Evolutionary conservation across 139 green algal species (phyloP).

Genomic region (Coelastrella sp.): DNA sequence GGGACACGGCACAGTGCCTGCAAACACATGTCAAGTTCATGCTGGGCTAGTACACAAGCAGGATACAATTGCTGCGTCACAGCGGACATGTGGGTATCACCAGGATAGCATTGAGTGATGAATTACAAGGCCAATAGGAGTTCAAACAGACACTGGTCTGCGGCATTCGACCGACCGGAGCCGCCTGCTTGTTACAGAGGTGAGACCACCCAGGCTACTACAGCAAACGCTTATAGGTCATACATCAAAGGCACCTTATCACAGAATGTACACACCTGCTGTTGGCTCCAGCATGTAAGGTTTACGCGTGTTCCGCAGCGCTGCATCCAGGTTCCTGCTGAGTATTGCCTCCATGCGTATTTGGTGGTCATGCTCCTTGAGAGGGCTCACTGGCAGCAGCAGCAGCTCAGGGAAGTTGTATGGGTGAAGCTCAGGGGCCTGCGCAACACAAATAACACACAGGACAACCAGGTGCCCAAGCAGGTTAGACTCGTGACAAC

Average conservation of each 20-base stretch:
- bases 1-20: conserved; percentile 65
- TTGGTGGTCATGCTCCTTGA: conserved; percentile 48
- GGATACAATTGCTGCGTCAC: too few relatives aligned
- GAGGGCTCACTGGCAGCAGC: conserved; percentile 34
- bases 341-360: conserved; percentile 60
- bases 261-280: conserved; percentile 43
- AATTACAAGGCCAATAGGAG: too few relatives aligned
- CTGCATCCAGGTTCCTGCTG: conserved; percentile 68
- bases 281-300: conserved; percentile 57
- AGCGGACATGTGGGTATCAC: too few relatives aligned
- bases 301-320: conserved; percentile 61
- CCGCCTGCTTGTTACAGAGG: too few relatives aligned
- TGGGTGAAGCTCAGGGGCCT: conserved; percentile 63
- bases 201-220: too few relatives aligned
- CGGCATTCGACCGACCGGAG: too few relatives aligned
- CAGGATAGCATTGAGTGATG: too few relatives aligned
- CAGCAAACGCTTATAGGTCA: too few relatives aligned
- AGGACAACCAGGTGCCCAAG: not conserved
- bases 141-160: too few relatives aligned
- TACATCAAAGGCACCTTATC: not conserved
- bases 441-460: not conserved
- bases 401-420: conserved; percentile 51
- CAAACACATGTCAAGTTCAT: not conserved
- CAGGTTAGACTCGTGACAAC: not conserved
- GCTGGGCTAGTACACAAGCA: too few relatives aligned